Evolutionary conservation across 257 asterid genomes (phyloP), one percentile per base, ranked within the genome.

Genomic region (Apocynum venetum): DNA sequence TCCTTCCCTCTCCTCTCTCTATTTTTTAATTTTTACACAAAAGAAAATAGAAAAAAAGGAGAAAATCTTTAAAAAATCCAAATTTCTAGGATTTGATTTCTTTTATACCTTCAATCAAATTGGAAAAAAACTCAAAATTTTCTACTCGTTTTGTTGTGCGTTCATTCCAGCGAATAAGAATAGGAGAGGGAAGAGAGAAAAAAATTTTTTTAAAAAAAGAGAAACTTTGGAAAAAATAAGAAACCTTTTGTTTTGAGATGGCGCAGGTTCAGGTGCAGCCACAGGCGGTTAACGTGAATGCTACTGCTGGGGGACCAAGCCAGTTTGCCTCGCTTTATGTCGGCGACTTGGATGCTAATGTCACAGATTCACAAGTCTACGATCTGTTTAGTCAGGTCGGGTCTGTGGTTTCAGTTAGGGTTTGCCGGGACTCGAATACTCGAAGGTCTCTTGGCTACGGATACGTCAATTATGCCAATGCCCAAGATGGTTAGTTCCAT

Each of bases 401-500:
- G 15, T 96, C 88, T n/a, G 94, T 95, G 78, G 97, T 91, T 17
- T 95, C 99, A 12, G 96, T 93, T 83, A 90, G 97, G 94, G 91
- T 95, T 80, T 95, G 99, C 72, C 85, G 92, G 87, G 98, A 95
- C 80, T 84, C 89, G 89, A 82, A 91, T 20, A 91, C 79, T 74
- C 90, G 91, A 14, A 82, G 88, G 9, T 91, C 98, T 11, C 97
- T 95, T 19, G 97, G 99, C 36, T 95, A 95, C 56, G 99, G 98
- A 74, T 95, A 95, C 53, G 99, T 95, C 78, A 95, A 95, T 84
- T 95, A 79, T 76, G 88, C 89, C 82, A 95, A 82, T 59, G 86
- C 89, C 20, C 94, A 90, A 69, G 94, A 93, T 83, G 98, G 99
- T 93, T 72, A 57, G 91, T 81, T n/a, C 63, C 51, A 75, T 19